Evolutionary conservation across 2,329 filamentous ascomycete species (phyloP).

Genomic region (Dryadomyces quercus-mongolicae): DNA sequence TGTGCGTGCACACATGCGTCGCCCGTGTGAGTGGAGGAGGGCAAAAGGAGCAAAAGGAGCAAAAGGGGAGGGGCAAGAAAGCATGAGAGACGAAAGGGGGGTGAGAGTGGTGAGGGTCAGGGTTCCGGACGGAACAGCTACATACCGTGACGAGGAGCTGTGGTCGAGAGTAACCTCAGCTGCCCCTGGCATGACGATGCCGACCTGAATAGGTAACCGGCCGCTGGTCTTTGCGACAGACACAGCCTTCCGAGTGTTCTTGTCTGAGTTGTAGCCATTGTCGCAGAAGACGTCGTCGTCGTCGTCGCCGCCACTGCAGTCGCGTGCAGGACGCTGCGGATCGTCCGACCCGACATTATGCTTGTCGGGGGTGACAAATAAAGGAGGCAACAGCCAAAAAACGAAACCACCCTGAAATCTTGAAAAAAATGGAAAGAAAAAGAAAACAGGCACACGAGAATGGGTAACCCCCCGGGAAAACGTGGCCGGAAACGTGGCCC

Average conservation of each 20-base stretch:
- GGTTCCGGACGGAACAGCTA: neutral
- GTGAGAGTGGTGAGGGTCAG: neutral
- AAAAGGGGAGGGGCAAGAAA: neutral
- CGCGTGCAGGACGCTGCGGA: slow-evolving; percentile 9
- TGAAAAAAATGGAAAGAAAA: neutral
- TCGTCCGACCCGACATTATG: slow-evolving; percentile 11
- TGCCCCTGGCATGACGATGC: slow-evolving; percentile 1
- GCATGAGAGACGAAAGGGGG: neutral
- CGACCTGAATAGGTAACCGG: neutral
- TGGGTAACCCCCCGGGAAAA: too few relatives aligned
- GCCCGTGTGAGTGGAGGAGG: neutral
- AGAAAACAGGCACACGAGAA: neutral
- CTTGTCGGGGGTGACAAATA: neutral
- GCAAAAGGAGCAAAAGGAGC: neutral
- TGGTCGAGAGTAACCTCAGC: slow-evolving; percentile 9
- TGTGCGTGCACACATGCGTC: neutral
- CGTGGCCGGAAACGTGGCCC: neutral
- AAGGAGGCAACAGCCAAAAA: neutral
- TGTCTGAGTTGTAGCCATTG: neutral
- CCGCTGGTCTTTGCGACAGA: neutral
- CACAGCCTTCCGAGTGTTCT: neutral
- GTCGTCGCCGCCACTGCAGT: neutral
- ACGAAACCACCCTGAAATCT: neutral
- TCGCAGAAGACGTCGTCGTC: neutral
- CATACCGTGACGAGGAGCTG: slow-evolving; percentile 9